Conservation (phyloP, 805 yeast species). For the Cyberlindnera euphorbiae region DNA sequence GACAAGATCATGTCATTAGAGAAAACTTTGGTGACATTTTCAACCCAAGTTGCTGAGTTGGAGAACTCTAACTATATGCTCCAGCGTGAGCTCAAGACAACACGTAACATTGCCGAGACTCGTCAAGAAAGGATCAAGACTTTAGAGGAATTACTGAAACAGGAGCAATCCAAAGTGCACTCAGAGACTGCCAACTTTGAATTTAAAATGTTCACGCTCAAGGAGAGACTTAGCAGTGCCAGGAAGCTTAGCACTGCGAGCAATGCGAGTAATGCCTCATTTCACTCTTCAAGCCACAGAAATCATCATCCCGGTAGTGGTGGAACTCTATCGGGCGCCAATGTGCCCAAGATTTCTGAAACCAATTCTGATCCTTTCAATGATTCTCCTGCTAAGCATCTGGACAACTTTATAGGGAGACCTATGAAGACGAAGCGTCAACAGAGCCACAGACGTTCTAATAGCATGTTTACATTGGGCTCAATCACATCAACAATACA, state of each 20-base stretch:
- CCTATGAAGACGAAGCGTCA: too few species aligned
- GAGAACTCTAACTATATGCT: constrained; percentile 56
- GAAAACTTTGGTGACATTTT: constrained; percentile 51
- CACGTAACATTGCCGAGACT: constrained; percentile 51
- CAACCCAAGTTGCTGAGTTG: constrained; percentile 54
- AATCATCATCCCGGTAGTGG: not conserved
- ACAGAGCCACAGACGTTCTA: not conserved
- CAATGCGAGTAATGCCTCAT: constrained; percentile 8
- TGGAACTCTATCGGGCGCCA: not conserved
- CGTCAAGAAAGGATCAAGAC: constrained; percentile 53
- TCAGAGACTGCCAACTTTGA: constrained; percentile 6
- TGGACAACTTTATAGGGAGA: too few species aligned
- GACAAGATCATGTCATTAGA: constrained; percentile 51
- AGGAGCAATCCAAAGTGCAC: constrained; percentile 29
- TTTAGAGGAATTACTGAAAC: constrained; percentile 44
- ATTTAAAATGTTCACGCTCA: constrained; percentile 15
- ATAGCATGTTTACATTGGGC: not conserved
- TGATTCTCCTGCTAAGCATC: too few species aligned
- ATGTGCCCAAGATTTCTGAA: not conserved
- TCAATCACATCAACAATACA: not conserved
- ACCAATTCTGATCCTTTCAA: too few species aligned
- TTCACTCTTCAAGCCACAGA: too few species aligned
- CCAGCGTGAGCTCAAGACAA: constrained; percentile 49
- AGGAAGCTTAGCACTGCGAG: constrained; percentile 28
- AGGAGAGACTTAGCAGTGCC: constrained; percentile 14